Evolutionary conservation across 2,329 filamentous ascomycete genomes (phyloP).

Genomic region (Sarocladium strictum): DNA sequence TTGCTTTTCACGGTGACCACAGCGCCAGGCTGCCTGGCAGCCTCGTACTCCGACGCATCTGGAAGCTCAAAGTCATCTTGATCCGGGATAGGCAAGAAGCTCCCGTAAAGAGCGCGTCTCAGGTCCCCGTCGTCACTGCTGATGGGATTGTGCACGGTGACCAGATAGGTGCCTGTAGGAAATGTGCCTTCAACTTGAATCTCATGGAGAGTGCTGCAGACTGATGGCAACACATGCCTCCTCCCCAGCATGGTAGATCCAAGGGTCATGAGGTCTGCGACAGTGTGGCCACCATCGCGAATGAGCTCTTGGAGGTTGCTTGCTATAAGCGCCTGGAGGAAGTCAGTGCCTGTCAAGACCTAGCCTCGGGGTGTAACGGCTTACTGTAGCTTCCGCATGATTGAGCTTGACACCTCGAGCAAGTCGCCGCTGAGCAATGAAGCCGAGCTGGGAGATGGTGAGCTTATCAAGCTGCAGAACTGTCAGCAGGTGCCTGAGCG

Average conservation of each 20-base stretch:
- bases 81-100: conserved; percentile 76
- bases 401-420: conserved; percentile 86
- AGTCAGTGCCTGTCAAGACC: background rate
- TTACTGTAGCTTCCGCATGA: conserved; percentile 78
- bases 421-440: conserved; percentile 80
- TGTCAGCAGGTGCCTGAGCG: conserved; percentile 12
- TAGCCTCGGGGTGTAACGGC: conserved; percentile 11
- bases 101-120: conserved; percentile 81
- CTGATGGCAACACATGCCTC: conserved; percentile 81
- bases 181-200: conserved; percentile 96
- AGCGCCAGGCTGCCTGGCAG: conserved; percentile 69
- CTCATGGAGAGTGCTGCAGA: conserved; percentile 71
- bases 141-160: conserved; percentile 90
- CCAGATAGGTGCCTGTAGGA: conserved; percentile 81
- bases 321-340: conserved; percentile 65
- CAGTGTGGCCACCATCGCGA: conserved; percentile 88
- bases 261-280: conserved; percentile 88
- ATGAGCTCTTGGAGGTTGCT: conserved; percentile 93
- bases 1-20: conserved; percentile 60
- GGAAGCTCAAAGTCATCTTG: conserved; percentile 59
- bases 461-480: conserved; percentile 82
- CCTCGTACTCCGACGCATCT: conserved; percentile 59
- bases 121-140: conserved; percentile 80
- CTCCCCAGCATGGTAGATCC: conserved; percentile 90
- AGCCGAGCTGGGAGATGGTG: conserved; percentile 80